Conservation (phyloP, 164 flowering plant species). For the Litsea cubeba region DNA sequence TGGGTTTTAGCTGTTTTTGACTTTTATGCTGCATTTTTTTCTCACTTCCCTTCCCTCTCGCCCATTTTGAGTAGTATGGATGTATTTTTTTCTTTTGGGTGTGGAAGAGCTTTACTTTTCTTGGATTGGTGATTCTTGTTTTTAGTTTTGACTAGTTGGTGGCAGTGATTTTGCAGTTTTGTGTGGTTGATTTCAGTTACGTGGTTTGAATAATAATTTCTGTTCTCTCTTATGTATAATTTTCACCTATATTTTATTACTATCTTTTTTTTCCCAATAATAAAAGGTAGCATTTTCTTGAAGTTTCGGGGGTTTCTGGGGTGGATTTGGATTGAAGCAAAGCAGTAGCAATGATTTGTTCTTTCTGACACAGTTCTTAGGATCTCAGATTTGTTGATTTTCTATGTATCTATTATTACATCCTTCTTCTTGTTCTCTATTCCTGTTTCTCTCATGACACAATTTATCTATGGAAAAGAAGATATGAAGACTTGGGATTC, state of each 20-base stretch:
- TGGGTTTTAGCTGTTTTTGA: not conserved
- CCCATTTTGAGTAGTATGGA: not conserved
- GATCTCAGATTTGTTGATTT: not conserved
- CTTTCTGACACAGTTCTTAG: constrained; percentile 4
- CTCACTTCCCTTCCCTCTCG: not conserved
- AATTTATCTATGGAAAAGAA: not conserved
- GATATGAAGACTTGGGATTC: not conserved
- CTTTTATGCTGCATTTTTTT: too few species aligned
- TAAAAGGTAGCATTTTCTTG: constrained; percentile 11
- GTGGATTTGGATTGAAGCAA: constrained; percentile 48
- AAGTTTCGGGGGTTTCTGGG: constrained; percentile 28
- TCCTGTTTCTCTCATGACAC: not conserved
- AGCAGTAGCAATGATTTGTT: constrained; percentile 8
- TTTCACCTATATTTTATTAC: not conserved
- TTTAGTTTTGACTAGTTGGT: constrained; percentile 13
- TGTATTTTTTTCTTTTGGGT: too few species aligned
- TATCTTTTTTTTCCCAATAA: not conserved
- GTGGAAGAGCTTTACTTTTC: not conserved
- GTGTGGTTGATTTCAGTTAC: constrained; percentile 4
- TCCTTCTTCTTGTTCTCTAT: constrained; percentile 6
- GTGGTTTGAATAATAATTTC: not conserved
- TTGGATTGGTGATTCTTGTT: constrained; percentile 22
- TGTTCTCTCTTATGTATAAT: not conserved
- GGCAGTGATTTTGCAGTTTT: constrained; percentile 12
- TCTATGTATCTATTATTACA: constrained; percentile 20